Evolutionary conservation across 306 rosid genomes (phyloP).

Genomic region (Cyamopsis tetragonoloba): DNA sequence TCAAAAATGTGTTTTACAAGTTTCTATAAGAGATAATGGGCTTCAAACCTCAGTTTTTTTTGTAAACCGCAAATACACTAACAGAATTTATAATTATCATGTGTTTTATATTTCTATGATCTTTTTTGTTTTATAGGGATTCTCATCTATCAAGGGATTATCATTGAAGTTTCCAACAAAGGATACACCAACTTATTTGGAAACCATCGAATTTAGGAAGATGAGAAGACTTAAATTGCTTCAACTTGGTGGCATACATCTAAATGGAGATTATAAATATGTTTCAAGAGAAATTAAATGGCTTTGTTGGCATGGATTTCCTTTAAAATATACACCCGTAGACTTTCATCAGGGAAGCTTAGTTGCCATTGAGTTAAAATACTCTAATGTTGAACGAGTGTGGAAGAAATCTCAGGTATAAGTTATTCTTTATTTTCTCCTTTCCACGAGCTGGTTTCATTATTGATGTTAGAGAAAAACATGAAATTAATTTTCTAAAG

Average conservation of each 20-base stretch:
- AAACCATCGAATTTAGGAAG: constrained; percentile 6
- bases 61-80: no score
- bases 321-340: background rate
- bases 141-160: constrained; percentile 23
- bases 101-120: no score
- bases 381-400: background rate
- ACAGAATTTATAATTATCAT: no score
- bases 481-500: no score
- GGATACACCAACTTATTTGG: background rate
- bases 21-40: no score
- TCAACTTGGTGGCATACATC: constrained; percentile 10
- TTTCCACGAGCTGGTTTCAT: no score
- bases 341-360: background rate
- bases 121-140: constrained; percentile 12
- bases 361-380: constrained; percentile 22
- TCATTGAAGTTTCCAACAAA: background rate
- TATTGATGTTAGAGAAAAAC: no score
- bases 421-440: background rate
- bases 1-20: no score
- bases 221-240: constrained; percentile 34
- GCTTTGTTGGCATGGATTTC: constrained; percentile 25
- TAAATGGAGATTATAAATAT: constrained; percentile 29
- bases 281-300: constrained; percentile 20
- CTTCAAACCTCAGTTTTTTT: no score
- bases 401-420: constrained; percentile 29